phyloP scores from a whole-genome alignment of 1,284 basidiomycete species.

The Anthracocystis panici-leucophaei region DNA sequence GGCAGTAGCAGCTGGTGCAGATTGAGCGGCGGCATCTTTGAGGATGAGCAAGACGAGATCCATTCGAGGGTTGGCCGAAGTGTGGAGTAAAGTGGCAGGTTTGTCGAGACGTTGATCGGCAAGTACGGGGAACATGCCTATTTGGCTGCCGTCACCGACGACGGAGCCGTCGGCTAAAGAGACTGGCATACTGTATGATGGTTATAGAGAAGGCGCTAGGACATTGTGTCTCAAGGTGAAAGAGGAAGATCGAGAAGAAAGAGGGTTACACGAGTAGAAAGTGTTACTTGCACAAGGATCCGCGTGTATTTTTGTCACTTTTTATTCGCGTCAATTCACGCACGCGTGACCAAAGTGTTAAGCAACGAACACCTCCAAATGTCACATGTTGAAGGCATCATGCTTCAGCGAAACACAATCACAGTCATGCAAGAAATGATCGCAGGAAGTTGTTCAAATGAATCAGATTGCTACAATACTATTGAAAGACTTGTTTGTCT shows the following conservation, averaged over 20 bases:
- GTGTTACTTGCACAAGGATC: neutral
- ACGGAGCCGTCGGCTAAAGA: slow-evolving; percentile 32
- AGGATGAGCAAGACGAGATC: slow-evolving; percentile 48
- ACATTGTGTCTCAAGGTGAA: neutral
- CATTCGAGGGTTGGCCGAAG: slow-evolving; percentile 52
- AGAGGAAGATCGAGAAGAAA: neutral
- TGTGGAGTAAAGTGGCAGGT: slow-evolving; percentile 27
- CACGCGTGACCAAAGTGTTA: neutral
- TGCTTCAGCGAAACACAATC: neutral
- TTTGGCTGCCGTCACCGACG: slow-evolving; percentile 41
- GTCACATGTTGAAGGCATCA: neutral
- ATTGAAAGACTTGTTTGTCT: neutral
- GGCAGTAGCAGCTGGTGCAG: slow-evolving; percentile 14
- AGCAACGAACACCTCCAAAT: neutral
- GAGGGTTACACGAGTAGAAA: neutral
- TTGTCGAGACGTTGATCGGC: slow-evolving; percentile 40
- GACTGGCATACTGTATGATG: slow-evolving; percentile 16
- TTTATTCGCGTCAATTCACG: slow-evolving; percentile 8
- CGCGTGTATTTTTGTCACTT: slow-evolving; percentile 16
- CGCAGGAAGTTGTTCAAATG: no score
- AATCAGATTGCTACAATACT: neutral
- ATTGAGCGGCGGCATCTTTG: slow-evolving; percentile 27
- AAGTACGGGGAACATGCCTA: slow-evolving; percentile 43
- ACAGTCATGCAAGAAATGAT: no score
- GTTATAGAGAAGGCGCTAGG: slow-evolving; percentile 1